A percentile compares a stretch with the other conserved stretches of the same genome.
phyloP scores from a whole-genome alignment of 106 monocot genomes.

The Ottelia alismoides region DNA sequence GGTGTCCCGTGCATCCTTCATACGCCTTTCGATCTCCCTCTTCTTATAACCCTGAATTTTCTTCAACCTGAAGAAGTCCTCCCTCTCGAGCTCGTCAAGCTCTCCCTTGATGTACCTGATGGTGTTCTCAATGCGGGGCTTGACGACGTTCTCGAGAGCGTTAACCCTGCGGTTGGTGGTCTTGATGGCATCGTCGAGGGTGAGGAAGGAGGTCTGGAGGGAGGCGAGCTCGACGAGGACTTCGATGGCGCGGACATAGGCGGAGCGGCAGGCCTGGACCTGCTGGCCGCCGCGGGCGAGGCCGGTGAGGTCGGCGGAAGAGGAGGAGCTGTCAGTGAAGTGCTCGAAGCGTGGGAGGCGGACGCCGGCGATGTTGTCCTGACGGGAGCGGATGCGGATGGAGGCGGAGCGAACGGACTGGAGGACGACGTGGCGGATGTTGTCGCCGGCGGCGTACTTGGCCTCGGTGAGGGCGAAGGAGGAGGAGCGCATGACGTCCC shows the following conservation, averaged over 20 bases:
- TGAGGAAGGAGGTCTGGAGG: constrained; percentile 91
- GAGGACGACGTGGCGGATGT: constrained; percentile 58
- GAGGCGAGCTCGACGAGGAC: constrained; percentile 89
- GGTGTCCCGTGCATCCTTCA: constrained; percentile 28
- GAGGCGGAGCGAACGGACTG: constrained; percentile 65
- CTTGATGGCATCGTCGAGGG: constrained; percentile 96
- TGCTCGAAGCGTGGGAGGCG: constrained; percentile 87
- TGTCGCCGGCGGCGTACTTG: constrained; percentile 86
- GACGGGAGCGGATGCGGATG: constrained; percentile 63
- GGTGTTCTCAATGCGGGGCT: constrained; percentile 90
- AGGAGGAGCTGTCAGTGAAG: constrained; percentile 32
- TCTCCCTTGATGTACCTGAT: constrained; percentile 90
- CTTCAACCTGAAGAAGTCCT: constrained; percentile 95
- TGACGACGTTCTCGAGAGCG: constrained; percentile 92
- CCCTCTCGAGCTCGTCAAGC: constrained; percentile 87
- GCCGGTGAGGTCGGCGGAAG: constrained; percentile 55
- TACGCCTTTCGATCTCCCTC: constrained; percentile 61
- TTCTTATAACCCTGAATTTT: constrained; percentile 96
- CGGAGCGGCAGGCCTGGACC: constrained; percentile 74
- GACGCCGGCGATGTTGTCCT: constrained; percentile 89
- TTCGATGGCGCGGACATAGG: constrained; percentile 80
- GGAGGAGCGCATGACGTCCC: constrained; percentile 77
- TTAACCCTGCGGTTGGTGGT: constrained; percentile 93
- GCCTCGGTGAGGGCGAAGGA: constrained; percentile 93
- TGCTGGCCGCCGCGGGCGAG: constrained; percentile 83